Evolutionary conservation across 1,284 basidiomycete species (phyloP), one percentile per base, ranked within the genome.

Genomic region (Tylopilus sp.): DNA sequence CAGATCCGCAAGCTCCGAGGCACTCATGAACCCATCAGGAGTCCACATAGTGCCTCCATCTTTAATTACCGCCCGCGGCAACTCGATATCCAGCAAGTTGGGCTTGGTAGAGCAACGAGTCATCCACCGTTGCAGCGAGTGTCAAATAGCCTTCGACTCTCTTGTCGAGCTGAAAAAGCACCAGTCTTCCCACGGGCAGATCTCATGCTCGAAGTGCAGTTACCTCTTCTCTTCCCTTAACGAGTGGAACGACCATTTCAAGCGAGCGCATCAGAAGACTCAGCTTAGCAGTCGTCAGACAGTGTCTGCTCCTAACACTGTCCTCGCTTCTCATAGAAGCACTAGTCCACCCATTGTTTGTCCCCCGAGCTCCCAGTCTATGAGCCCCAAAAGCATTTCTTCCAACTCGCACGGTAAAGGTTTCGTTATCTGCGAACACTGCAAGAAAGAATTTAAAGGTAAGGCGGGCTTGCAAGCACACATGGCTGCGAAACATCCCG

Each of bases 221-320:
- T 16, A 52, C 23, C 13, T 47, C 3, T 65, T 41, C 13, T 35
- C 58, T 34, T 60, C 64, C 21, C 53, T 66, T 26, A 0, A 53
- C 18, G 67, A 65, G 33, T 64, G 66, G 56, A 65, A 66, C 18
- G 5, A 50, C 26, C 67, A 65, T 38, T 59, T 57, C 46, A 60
- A 59, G 33, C 42, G 44, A 38, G 44, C 38, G 15, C 64, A 65
- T 23, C 51, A 48, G 26, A 49, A 34, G 7, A 9, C 47, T 34
- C 51, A 51, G 13, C 43, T 39, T 3, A 38, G 26, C 26, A 21
- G 3, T 33, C 52, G 19, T 44, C 59, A 50, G 16, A 34, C 44
- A 19, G 52, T 48, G 16, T 13, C 23, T 12, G 19, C 51, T 30
- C 45, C 49, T 0, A 49, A 45, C 1, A 13, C 36, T 21, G 18